Conservation (phyloP, 2,329 filamentous ascomycete genomes). For the Sporothrix sp. region DNA sequence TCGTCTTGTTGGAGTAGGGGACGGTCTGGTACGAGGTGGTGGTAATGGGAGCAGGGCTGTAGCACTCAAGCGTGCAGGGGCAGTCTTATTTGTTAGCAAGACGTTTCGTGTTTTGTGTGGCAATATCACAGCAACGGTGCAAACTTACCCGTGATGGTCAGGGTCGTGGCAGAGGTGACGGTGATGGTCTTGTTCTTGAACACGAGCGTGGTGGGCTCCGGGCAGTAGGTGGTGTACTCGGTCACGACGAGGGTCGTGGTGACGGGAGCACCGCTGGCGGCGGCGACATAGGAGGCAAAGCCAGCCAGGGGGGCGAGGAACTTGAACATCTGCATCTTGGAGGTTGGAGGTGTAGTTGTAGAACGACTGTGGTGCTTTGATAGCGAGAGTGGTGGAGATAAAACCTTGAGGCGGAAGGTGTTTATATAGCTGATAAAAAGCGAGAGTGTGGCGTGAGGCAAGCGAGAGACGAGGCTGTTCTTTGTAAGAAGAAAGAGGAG, state of each 20-base stretch:
- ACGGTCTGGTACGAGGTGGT: constrained; percentile 1
- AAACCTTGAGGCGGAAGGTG: not conserved
- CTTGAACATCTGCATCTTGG: constrained; percentile 16
- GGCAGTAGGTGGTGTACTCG: constrained; percentile 62
- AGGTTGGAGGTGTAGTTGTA: not conserved
- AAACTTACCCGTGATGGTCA: constrained; percentile 18
- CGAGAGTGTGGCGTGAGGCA: constrained; percentile 7
- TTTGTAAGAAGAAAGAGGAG: constrained; percentile 1
- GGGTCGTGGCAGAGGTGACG: constrained; percentile 18
- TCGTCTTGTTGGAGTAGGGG: constrained; percentile 7
- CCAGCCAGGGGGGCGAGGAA: constrained; percentile 13
- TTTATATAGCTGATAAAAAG: constrained; percentile 7
- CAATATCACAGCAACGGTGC: not conserved
- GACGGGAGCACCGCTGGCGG: not conserved
- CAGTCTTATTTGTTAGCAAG: constrained; percentile 12
- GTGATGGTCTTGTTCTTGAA: constrained; percentile 60
- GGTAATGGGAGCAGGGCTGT: constrained; percentile 3
- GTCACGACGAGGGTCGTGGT: constrained; percentile 38
- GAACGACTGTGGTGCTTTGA: not conserved
- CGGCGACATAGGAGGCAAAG: not conserved
- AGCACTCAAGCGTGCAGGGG: constrained; percentile 17
- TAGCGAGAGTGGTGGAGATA: constrained; percentile 6
- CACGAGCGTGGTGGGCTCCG: constrained; percentile 54
- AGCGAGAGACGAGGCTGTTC: constrained; percentile 14
- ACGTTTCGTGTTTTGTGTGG: not conserved